Conservation (phyloP, 2,329 filamentous ascomycete genomes). For the Pseudogymnoascus sp. region DNA sequence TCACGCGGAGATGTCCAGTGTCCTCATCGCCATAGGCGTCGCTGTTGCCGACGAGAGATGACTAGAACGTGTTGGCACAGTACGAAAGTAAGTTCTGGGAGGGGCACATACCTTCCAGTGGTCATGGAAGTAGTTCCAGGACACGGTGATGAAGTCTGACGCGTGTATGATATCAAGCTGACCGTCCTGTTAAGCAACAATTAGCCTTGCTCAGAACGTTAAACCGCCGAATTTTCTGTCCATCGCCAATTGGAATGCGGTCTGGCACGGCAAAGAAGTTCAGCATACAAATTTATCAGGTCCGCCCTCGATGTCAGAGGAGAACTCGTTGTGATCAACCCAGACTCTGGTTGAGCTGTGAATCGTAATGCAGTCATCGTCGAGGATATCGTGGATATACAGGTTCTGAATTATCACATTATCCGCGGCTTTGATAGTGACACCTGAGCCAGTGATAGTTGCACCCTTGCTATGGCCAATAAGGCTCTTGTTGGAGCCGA, state of each 20-base stretch:
- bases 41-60: constrained; percentile 24
- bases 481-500: constrained; percentile 37
- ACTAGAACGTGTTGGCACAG: constrained; percentile 5
- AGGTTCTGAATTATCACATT: constrained; percentile 52
- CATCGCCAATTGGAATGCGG: not conserved
- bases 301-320: constrained; percentile 27
- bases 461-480: constrained; percentile 29
- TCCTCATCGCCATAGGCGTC: constrained; percentile 23
- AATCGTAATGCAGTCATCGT: constrained; percentile 43
- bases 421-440: constrained; percentile 37
- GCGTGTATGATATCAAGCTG: constrained; percentile 37
- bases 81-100: no score
- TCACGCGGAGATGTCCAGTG: constrained; percentile 23
- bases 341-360: constrained; percentile 40
- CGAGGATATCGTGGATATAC: constrained; percentile 40
- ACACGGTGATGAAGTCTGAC: constrained; percentile 36
- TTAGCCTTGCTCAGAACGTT: not conserved
- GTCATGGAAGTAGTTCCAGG: constrained; percentile 35
- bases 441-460: constrained; percentile 37
- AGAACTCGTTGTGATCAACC: constrained; percentile 38
- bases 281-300: constrained; percentile 29
- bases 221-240: not conserved
- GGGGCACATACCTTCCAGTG: constrained; percentile 26
- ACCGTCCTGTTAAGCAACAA: constrained; percentile 31
- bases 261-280: not conserved